phyloP scores from a whole-genome alignment of 139 green algal species.

The Nannochloris sp. region DNA sequence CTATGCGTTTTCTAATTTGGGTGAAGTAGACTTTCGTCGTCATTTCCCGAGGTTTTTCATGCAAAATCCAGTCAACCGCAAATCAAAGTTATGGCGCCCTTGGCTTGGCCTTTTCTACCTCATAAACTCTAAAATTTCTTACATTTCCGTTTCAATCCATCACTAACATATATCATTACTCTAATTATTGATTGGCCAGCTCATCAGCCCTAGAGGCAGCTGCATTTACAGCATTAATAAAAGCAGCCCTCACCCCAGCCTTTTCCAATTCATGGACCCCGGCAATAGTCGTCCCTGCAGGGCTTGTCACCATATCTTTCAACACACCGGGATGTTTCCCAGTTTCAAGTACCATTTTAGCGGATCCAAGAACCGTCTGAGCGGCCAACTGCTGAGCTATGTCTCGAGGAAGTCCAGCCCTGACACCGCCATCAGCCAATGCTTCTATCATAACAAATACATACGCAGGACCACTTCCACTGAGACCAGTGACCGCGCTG shows the following conservation, averaged over 20 bases:
- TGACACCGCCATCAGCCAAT: slow-evolving; percentile 87
- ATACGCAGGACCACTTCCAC: slow-evolving; percentile 87
- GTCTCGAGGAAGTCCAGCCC: slow-evolving; percentile 79
- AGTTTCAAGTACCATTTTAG: slow-evolving; percentile 96
- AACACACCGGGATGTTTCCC: slow-evolving; percentile 84
- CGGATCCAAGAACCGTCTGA: slow-evolving; percentile 77
- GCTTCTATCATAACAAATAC: slow-evolving; percentile 96
- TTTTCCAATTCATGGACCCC: slow-evolving; percentile 90
- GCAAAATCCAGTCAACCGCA: too few relatives aligned
- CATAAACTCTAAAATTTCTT: too few relatives aligned
- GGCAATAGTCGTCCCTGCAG: slow-evolving; percentile 90
- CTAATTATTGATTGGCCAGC: slow-evolving; percentile 36
- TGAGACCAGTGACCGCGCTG: slow-evolving; percentile 87
- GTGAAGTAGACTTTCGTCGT: too few relatives aligned
- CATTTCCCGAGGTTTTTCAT: too few relatives aligned
- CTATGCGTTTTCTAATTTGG: too few relatives aligned
- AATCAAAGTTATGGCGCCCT: too few relatives aligned
- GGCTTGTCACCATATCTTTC: slow-evolving; percentile 90
- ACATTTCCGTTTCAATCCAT: background rate
- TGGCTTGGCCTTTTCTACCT: too few relatives aligned
- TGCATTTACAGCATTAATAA: slow-evolving; percentile 87
- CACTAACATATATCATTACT: background rate
- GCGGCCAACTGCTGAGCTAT: slow-evolving; percentile 50
- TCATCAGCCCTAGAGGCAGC: slow-evolving; percentile 74
- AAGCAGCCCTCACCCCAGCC: slow-evolving; percentile 61